Percentiles rank a stretch among this genome's conserved stretches.
Evolutionary conservation across 495 filamentous ascomycete species (phyloP).

Genomic region (Glonium stellatum): DNA sequence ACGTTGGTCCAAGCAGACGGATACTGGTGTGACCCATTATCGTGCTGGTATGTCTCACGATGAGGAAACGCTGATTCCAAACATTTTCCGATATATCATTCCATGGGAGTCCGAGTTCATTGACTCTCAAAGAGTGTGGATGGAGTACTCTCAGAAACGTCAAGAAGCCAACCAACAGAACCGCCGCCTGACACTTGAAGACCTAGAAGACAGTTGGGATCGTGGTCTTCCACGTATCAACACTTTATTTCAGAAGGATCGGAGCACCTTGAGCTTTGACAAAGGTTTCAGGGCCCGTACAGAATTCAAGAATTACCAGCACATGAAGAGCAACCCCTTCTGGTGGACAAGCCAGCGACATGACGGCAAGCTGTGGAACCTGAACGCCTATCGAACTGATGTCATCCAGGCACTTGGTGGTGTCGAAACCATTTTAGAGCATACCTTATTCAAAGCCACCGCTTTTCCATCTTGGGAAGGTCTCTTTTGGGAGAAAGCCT

Average conservation of each 20-base stretch:
- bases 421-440: conserved; percentile 99
- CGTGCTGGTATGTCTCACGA: conserved; percentile 97
- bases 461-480: conserved; percentile 99
- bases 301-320: conserved; percentile 96
- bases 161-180: conserved; percentile 98
- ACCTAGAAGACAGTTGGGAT: conserved; percentile 99
- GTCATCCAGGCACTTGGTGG: conserved; percentile 97
- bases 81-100: conserved; percentile 99
- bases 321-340: conserved; percentile 99
- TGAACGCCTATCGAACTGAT: conserved; percentile 97
- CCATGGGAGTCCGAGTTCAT: conserved; percentile 99
- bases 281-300: conserved; percentile 95
- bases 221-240: conserved; percentile 97
- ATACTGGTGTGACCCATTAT: conserved; percentile 95
- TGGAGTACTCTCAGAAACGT: conserved; percentile 97
- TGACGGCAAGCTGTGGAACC: conserved; percentile 97
- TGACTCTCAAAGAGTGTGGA: conserved; percentile 97
- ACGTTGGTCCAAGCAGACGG: conserved; percentile 96
- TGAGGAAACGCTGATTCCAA: conserved; percentile 95
- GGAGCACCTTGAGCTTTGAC: conserved; percentile 95
- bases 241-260: conserved; percentile 97
- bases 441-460: conserved; percentile 97
- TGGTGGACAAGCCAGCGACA: conserved; percentile 99
- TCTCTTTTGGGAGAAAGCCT: conserved; percentile 93
- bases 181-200: conserved; percentile 86